phyloP scores from a whole-genome alignment of 2,329 filamentous ascomycete genomes.

The Penicillium sp. region DNA sequence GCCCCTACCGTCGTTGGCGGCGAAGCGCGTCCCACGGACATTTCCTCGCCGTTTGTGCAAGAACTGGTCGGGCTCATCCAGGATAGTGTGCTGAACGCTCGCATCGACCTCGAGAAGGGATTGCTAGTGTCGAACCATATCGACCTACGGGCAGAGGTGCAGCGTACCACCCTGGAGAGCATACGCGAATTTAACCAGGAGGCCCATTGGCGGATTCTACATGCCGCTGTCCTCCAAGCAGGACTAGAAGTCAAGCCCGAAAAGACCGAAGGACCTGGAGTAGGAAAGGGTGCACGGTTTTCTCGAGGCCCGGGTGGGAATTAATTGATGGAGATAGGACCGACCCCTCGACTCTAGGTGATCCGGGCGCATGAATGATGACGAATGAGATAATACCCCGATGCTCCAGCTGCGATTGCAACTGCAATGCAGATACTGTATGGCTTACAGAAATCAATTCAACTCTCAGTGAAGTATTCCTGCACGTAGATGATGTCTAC shows the following conservation, averaged over 20 bases:
- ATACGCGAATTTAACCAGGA: conserved; percentile 71
- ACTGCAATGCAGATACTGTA: conserved; percentile 4
- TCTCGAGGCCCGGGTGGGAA: not conserved
- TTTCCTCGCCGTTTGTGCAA: conserved; percentile 42
- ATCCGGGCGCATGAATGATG: conserved; percentile 11
- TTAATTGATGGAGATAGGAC: not conserved
- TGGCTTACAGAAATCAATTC: conserved; percentile 3
- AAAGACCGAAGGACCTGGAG: conserved; percentile 13
- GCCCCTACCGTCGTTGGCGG: conserved; percentile 43
- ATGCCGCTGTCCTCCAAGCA: conserved; percentile 71
- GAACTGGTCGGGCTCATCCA: conserved; percentile 81
- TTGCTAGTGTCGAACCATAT: conserved; percentile 71
- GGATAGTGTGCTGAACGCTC: conserved; percentile 66
- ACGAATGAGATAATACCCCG: conserved; percentile 26
- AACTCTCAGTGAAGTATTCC: not conserved
- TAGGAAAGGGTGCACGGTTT: not conserved
- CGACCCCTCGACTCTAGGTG: not conserved
- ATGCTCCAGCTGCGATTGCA: not conserved
- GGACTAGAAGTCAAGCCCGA: conserved; percentile 65
- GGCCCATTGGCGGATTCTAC: conserved; percentile 71
- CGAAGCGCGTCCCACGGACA: conserved; percentile 62
- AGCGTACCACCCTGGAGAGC: conserved; percentile 65
- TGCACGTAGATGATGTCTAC: not conserved
- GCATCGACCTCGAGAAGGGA: conserved; percentile 79
- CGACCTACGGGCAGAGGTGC: conserved; percentile 67